Percentiles rank a stretch among this genome's conserved stretches.
These are phyloP conservation scores for Extremus antarcticus DNA, from an alignment of 495 filamentous ascomycete genomes.

Conservation along the genomic window DNA sequence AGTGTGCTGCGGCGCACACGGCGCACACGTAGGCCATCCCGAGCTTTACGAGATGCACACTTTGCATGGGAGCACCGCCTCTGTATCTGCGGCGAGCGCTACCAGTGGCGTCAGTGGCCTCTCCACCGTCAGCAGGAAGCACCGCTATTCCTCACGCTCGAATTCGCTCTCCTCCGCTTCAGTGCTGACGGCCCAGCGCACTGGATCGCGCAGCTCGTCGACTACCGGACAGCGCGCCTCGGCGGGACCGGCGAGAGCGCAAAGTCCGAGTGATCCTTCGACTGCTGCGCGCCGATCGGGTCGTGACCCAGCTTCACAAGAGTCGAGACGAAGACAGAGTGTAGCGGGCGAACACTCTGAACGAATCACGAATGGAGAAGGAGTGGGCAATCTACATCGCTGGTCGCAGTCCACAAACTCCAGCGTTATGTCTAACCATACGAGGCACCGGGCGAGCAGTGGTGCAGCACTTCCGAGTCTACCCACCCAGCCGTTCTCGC, in stretches of 20 bases:
- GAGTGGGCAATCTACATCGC: conserved; percentile 63
- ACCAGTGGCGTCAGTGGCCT: neutral
- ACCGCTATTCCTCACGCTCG: conserved; percentile 23
- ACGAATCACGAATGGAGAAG: conserved; percentile 47
- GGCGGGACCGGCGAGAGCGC: conserved; percentile 6
- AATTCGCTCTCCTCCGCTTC: conserved; percentile 28
- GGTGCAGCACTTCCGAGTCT: conserved; percentile 29
- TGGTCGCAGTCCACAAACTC: conserved; percentile 73
- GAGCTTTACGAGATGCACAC: neutral
- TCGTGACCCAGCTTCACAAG: conserved; percentile 2
- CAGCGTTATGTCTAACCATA: conserved; percentile 45
- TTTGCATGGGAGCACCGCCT: conserved; percentile 9
- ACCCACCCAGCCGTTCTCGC: conserved; percentile 7
- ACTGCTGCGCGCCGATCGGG: conserved; percentile 3
- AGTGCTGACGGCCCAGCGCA: conserved; percentile 28
- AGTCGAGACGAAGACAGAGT: conserved; percentile 26
- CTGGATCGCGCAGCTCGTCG: conserved; percentile 25
- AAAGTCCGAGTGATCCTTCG: conserved; percentile 8
- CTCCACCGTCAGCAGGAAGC: conserved; percentile 7
- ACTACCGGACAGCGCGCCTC: conserved; percentile 22
- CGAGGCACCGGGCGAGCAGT: conserved; percentile 42
- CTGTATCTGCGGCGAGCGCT: conserved; percentile 9
- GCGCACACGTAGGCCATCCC: conserved; percentile 1
- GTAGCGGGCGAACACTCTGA: conserved; percentile 25
- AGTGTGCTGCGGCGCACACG: conserved; percentile 16